Percentiles rank a stretch among this genome's conserved stretches.
These are phyloP conservation scores for Litsea cubeba DNA, from an alignment of 164 flowering plant genomes.

Conservation along the genomic window DNA sequence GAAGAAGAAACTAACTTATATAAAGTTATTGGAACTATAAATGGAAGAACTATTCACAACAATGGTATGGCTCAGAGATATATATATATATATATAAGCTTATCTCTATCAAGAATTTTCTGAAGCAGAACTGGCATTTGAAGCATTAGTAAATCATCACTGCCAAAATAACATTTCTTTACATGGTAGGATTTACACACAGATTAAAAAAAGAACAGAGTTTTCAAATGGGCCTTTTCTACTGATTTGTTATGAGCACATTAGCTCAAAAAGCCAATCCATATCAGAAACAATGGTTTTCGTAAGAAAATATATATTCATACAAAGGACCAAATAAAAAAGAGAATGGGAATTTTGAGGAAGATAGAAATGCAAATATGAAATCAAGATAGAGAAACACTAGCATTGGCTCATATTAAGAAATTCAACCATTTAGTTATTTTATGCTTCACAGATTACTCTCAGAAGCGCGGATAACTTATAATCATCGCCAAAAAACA, in stretches of 20 bases:
- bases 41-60: background rate
- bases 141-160: constrained; percentile 65
- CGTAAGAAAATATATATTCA: too few species aligned
- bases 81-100: constrained; percentile 59
- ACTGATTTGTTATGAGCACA: too few species aligned
- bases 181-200: background rate
- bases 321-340: too few species aligned
- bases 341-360: too few species aligned
- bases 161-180: constrained; percentile 24
- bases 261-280: too few species aligned
- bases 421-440: constrained; percentile 73
- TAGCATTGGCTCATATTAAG: constrained; percentile 69
- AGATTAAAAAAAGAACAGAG: background rate
- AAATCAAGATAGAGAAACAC: too few species aligned
- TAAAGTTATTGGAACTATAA: background rate
- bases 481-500: constrained; percentile 64
- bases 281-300: too few species aligned
- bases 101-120: constrained; percentile 72
- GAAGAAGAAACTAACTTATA: too few species aligned
- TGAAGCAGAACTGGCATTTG: constrained; percentile 96
- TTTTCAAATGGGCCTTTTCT: too few species aligned
- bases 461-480: constrained; percentile 94
- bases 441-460: constrained; percentile 57
- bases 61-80: constrained; percentile 51
- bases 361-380: too few species aligned